Evolutionary conservation across 1,284 basidiomycete genomes (phyloP), one percentile per base, ranked within the genome.

Genomic region (Austropuccinia psidii): DNA sequence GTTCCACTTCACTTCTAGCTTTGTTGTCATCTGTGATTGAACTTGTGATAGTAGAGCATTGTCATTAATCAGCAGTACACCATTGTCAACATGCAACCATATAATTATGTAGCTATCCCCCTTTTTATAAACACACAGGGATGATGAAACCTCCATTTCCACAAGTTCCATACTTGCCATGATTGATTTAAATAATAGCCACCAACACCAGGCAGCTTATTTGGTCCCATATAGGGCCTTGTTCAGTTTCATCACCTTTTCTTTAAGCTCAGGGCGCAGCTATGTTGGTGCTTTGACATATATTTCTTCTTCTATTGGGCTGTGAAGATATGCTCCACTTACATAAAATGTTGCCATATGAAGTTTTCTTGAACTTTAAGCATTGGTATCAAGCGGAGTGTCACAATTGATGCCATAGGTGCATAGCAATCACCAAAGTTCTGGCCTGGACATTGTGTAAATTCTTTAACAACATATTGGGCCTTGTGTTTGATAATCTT

Each of bases 151-250:
- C 17, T 37, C 49, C 8, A 24, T 31, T 5, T 27, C 33, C 27
- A 7, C 27, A 27, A 35, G 31, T 8, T 17, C 45, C 4, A 55
- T 9, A 4, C 21, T 7, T 55, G 52, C 4, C 47, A 55, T 9
- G 27, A 55, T 55, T 6, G 4, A 3, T 29, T 55, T 55, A 31
- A 55, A 55, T 8, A 29, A 31, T 27, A 67, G 17, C 65, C 50
- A 67, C 65, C 65, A 67, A 21, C 49, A 67, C 13, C 50, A 15
- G 6, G 7, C 65, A 7, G 65, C 65, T 33, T 67, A 31, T n/a
- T 24, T 33, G 6, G 65, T 67, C 5, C 65, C 65, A 35, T 67
- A 55, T 19, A 64, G 37, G 4, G 60, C 60, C 8, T 21, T 39
- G 15, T 5, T 6, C 2, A 67, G 29, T 67, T 35, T 52, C 31